phyloP scores from a whole-genome alignment of 2,329 filamentous ascomycete genomes.

The Fusarium dlaminii region DNA sequence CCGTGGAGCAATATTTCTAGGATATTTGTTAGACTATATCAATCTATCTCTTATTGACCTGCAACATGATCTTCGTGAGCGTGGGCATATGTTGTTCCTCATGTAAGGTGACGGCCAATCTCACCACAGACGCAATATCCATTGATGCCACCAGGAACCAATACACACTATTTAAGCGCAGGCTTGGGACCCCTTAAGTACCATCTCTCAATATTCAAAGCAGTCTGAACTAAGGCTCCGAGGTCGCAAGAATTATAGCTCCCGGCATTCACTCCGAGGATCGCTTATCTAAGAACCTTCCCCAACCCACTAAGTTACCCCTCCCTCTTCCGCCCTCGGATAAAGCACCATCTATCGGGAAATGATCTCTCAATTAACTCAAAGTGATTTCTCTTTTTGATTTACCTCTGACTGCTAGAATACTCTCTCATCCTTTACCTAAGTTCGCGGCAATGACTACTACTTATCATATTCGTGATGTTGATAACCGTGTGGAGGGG shows the following conservation, averaged over 20 bases:
- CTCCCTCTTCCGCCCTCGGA: constrained; percentile 13
- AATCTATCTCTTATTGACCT: background rate
- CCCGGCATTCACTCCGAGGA: constrained; percentile 15
- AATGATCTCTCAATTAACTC: background rate
- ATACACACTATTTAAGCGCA: background rate
- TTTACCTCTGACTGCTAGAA: fast-evolving
- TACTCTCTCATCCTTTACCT: fast-evolving
- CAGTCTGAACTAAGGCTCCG: fast-evolving
- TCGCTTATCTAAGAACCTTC: background rate
- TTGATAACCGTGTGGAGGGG: constrained; percentile 20
- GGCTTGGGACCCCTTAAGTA: fast-evolving
- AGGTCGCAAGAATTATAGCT: background rate
- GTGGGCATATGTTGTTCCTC: background rate
- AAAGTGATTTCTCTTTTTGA: background rate
- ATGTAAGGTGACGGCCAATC: background rate
- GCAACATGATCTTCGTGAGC: background rate
- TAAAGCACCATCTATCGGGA: constrained; percentile 1
- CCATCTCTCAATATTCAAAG: fast-evolving
- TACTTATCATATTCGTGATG: constrained; percentile 11
- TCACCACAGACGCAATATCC: background rate
- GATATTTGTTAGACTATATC: background rate
- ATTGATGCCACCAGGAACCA: background rate
- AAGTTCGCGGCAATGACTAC: background rate
- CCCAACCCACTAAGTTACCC: constrained; percentile 2
- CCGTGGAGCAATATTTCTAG: background rate